These are phyloP conservation scores for Rhodotorula sp. DNA, from an alignment of 1,284 basidiomycete species.

Conservation along the genomic window DNA sequence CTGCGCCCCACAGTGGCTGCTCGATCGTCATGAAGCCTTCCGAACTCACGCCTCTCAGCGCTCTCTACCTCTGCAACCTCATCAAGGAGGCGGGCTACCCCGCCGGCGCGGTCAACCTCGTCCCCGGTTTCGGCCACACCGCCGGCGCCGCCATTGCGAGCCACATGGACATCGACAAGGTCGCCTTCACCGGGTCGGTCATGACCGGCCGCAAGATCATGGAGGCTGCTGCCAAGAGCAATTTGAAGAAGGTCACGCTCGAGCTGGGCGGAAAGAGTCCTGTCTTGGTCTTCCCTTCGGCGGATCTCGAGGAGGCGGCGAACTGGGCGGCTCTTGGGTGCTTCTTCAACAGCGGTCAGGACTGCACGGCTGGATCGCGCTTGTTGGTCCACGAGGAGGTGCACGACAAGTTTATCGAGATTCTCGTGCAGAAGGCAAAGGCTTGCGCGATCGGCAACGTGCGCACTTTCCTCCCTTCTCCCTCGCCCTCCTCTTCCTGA, in stretches of 20 bases:
- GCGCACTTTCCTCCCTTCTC: conserved; percentile 11
- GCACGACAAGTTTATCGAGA: conserved; percentile 74
- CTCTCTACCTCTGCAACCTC: conserved; percentile 40
- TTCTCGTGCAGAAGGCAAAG: conserved; percentile 67
- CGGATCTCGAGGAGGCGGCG: conserved; percentile 43
- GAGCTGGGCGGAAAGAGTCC: conserved; percentile 52
- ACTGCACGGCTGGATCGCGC: conserved; percentile 43
- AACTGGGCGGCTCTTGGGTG: conserved; percentile 41
- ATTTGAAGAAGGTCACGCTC: conserved; percentile 50
- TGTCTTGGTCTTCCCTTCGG: conserved; percentile 43
- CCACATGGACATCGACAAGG: conserved; percentile 47
- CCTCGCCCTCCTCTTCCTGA: background rate
- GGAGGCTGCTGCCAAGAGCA: conserved; percentile 46
- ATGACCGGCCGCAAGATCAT: conserved; percentile 50
- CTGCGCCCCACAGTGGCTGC: conserved; percentile 36
- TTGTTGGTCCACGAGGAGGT: conserved; percentile 50
- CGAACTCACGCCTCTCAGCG: conserved; percentile 46
- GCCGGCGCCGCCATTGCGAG: conserved; percentile 45
- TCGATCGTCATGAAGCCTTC: conserved; percentile 47
- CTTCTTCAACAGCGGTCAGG: conserved; percentile 19
- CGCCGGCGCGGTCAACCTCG: conserved; percentile 46
- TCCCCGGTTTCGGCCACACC: conserved; percentile 46
- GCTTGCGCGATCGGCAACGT: conserved; percentile 68
- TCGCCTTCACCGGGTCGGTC: conserved; percentile 47
- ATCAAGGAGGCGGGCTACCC: conserved; percentile 44